These are phyloP conservation scores for Aspergillus sp. DNA, from an alignment of 2,329 filamentous ascomycete genomes.

Conservation along the genomic window DNA sequence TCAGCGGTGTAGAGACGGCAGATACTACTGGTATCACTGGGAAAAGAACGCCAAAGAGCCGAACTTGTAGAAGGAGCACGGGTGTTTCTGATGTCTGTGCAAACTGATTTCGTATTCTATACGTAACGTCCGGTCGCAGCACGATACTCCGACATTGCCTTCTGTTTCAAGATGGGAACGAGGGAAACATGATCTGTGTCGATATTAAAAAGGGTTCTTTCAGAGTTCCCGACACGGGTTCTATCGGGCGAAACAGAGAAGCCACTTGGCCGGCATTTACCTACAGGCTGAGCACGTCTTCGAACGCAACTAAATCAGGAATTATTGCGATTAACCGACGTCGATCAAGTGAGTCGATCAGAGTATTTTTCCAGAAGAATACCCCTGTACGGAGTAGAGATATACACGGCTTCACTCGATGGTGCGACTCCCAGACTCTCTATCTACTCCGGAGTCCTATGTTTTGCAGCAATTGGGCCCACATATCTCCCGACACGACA, in stretches of 20 bases:
- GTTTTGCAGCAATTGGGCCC: conserved; percentile 9
- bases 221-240: too few relatives aligned
- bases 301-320: not conserved
- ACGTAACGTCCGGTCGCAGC: not conserved
- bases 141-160: not conserved
- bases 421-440: not conserved
- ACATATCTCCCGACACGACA: not conserved
- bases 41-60: too few relatives aligned
- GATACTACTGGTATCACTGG: too few relatives aligned
- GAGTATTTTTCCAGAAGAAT: not conserved
- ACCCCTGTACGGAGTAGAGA: not conserved
- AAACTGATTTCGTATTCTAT: not conserved
- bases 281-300: too few relatives aligned
- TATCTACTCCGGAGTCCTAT: not conserved
- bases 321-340: not conserved
- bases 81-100: too few relatives aligned
- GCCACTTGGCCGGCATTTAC: too few relatives aligned
- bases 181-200: not conserved
- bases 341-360: not conserved
- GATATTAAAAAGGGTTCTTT: too few relatives aligned
- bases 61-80: too few relatives aligned
- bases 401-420: not conserved
- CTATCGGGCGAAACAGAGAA: too few relatives aligned
- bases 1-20: too few relatives aligned
- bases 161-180: not conserved